These are phyloP conservation scores for Euphrasia arctica DNA, from an alignment of 305 asterid genomes.

Conservation along the genomic window DNA sequence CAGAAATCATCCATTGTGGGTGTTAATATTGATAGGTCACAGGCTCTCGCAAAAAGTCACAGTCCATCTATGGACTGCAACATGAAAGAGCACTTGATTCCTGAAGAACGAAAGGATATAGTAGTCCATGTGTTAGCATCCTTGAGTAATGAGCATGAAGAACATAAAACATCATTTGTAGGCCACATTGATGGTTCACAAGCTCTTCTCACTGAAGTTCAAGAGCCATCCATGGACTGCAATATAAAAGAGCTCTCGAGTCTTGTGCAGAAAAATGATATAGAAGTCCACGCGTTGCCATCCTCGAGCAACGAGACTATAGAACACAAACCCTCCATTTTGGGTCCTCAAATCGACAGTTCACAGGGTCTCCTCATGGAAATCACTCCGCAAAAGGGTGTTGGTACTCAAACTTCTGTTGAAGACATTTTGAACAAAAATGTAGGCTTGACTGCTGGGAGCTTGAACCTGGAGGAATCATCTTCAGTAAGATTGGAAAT, in stretches of 20 bases:
- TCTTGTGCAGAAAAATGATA: slow-evolving; percentile 23
- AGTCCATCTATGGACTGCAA: slow-evolving; percentile 12
- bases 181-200: slow-evolving; percentile 6
- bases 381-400: slow-evolving; percentile 21
- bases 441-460: slow-evolving; percentile 17
- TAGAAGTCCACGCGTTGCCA: slow-evolving; percentile 21
- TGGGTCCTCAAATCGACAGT: slow-evolving; percentile 16
- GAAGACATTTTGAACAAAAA: slow-evolving; percentile 23
- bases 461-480: slow-evolving; percentile 28
- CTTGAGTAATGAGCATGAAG: slow-evolving; percentile 23
- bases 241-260: slow-evolving; percentile 23
- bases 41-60: background rate
- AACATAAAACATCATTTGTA: slow-evolving; percentile 11
- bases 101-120: slow-evolving; percentile 23
- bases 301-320: slow-evolving; percentile 23
- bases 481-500: slow-evolving; percentile 19
- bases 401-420: slow-evolving; percentile 22
- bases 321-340: slow-evolving; percentile 15
- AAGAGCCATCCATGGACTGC: background rate
- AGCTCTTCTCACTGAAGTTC: background rate
- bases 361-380: slow-evolving; percentile 16
- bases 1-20: slow-evolving; percentile 12
- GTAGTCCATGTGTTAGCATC: slow-evolving; percentile 25
- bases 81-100: slow-evolving; percentile 20
- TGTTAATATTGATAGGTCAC: background rate